phyloP scores from a whole-genome alignment of 1,139 yeast genomes.

The Yamadazyma songkhlaensis region DNA sequence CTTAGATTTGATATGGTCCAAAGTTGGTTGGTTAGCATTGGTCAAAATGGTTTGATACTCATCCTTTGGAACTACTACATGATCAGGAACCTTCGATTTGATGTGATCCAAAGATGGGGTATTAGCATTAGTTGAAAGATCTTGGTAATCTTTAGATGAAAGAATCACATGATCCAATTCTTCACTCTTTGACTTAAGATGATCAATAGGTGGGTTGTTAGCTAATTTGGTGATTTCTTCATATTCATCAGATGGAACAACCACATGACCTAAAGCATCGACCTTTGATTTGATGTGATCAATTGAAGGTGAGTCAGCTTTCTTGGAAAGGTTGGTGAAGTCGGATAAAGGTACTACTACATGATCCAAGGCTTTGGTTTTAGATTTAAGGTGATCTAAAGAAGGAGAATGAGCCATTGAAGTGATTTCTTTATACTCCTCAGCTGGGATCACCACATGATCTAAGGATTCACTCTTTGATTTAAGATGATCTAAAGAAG shows the following conservation, averaged over 20 bases:
- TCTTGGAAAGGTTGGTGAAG: constrained; percentile 4
- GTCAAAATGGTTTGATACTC: constrained; percentile 12
- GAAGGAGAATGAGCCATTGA: constrained; percentile 14
- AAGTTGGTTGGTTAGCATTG: constrained; percentile 22
- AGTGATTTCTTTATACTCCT: constrained; percentile 10
- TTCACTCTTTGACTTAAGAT: constrained; percentile 20
- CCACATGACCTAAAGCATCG: constrained; percentile 8
- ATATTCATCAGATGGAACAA: constrained; percentile 11
- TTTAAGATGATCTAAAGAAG: constrained; percentile 16
- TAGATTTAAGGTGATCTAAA: constrained; percentile 18
- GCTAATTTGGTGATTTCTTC: constrained; percentile 12
- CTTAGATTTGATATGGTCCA: constrained; percentile 28
- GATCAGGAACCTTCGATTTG: constrained; percentile 15
- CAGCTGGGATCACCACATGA: constrained; percentile 16
- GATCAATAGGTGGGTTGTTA: constrained; percentile 24
- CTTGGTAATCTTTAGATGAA: constrained; percentile 15
- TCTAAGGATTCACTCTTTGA: constrained; percentile 16
- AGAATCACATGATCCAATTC: constrained; percentile 21
- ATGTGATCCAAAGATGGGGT: constrained; percentile 21
- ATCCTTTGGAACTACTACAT: constrained; percentile 17
- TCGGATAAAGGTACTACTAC: constrained; percentile 17
- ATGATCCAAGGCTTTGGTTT: constrained; percentile 15
- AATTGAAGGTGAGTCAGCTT: constrained; percentile 14
- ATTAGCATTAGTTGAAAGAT: constrained; percentile 18
- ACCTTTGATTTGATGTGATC: constrained; percentile 21